phyloP scores from a whole-genome alignment of 768 basidiomycete genomes.

The Termitomyces sp. region DNA sequence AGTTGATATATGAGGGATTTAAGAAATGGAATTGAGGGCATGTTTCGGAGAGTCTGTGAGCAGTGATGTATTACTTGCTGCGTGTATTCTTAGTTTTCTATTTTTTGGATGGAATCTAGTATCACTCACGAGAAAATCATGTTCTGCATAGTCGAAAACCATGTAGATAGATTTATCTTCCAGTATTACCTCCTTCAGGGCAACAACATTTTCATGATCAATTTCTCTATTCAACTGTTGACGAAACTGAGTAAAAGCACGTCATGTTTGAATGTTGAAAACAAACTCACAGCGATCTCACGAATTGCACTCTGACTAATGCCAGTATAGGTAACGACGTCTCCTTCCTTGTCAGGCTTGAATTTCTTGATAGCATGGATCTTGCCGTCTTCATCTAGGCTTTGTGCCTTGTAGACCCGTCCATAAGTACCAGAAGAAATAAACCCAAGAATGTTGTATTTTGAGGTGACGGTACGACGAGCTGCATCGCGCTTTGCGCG shows the following conservation, averaged over 20 bases:
- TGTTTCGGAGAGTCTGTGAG: slow-evolving; percentile 78
- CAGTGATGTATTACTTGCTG: slow-evolving; percentile 99
- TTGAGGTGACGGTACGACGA: slow-evolving; percentile 64
- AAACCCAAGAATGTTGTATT: slow-evolving; percentile 92
- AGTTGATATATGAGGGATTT: slow-evolving; percentile 95
- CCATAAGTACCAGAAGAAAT: slow-evolving; percentile 99
- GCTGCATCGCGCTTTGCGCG: slow-evolving; percentile 71
- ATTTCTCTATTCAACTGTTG: slow-evolving; percentile 82
- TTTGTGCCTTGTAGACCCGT: slow-evolving; percentile 95
- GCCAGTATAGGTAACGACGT: slow-evolving; percentile 91
- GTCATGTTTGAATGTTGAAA: too few relatives aligned
- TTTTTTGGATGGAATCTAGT: neutral
- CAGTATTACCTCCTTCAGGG: slow-evolving; percentile 90
- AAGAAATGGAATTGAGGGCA: slow-evolving; percentile 73
- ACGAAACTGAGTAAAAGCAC: slow-evolving; percentile 13
- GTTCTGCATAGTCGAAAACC: slow-evolving; percentile 99
- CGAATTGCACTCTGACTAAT: slow-evolving; percentile 97
- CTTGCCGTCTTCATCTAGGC: slow-evolving; percentile 59
- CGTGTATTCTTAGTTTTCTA: neutral
- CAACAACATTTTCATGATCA: slow-evolving; percentile 84
- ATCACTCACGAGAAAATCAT: slow-evolving; percentile 85
- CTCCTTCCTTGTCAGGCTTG: slow-evolving; percentile 99
- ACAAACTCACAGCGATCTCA: slow-evolving; percentile 85
- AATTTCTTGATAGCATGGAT: slow-evolving; percentile 99
- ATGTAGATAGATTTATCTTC: slow-evolving; percentile 99